Evolutionary conservation across 2,329 filamentous ascomycete species (phyloP), one percentile per base, ranked within the genome.

Genomic region (Xylariaceae sp.): DNA sequence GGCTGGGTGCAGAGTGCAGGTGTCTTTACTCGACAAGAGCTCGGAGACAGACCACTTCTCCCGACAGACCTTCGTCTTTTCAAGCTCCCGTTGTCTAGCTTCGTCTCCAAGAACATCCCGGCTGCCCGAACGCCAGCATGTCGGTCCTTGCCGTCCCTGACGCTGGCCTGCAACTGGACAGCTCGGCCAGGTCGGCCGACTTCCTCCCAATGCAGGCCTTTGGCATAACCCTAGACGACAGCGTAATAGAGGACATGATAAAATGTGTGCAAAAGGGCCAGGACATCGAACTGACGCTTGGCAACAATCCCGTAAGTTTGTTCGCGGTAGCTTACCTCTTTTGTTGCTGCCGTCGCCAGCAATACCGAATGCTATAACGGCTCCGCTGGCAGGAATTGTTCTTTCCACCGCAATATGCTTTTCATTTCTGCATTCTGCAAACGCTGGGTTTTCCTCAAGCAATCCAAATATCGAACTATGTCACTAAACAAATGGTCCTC

Each of bases 211-310:
- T 68, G 22, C 76, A 81, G 54, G 76, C 74, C 24, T 78, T 83
- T 56, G 71, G 76, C 48, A 64, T 84, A 42, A 72, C 67, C n/a
- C 63, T 84, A 47, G 72, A 67, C 52, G 73, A 81, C 57, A 67
- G 66, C 56, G 67, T 79, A 38, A 74, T 84, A 53, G 76, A 81
- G 57, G 71, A 78, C 47, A 76, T 84, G 73, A 81, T 84, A 51
- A 70, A 69, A 59, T 78, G 74, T 54, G 71, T 77, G 30, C 73
- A 74, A 53, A 69, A 72, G 64, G 78, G 77, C 38, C 69, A 76
- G 41, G 66, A 72, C 34, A 69, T 83, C 39, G 68, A 78, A 53
- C 65, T 84, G 53, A 71, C 74, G 4, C 61, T 84, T 47, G 80
- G 80, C 31, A 68, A 66, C 54, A 69, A 64, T 52, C 79, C 79